These are phyloP conservation scores for Anethum foeniculum DNA, from an alignment of 140 eudicot species.

Conservation along the genomic window DNA sequence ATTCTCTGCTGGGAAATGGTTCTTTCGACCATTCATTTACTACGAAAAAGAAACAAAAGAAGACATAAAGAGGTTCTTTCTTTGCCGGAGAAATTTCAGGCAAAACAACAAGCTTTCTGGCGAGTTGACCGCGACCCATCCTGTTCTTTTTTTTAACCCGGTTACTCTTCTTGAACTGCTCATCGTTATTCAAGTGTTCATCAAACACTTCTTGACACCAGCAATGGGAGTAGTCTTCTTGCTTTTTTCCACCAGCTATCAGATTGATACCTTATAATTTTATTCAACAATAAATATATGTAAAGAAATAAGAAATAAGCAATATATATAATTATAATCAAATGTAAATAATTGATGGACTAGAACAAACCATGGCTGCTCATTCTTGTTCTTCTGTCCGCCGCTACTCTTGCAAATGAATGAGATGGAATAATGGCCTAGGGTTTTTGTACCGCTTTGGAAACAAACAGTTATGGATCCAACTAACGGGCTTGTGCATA, in stretches of 20 bases:
- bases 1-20: no score
- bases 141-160: slow-evolving; percentile 25
- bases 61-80: neutral
- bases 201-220: neutral
- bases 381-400: neutral
- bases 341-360: neutral
- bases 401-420: neutral
- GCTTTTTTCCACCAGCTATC: neutral
- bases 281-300: neutral
- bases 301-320: neutral
- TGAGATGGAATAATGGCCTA: neutral
- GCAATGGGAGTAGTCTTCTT: neutral
- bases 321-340: neutral
- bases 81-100: slow-evolving; percentile 15
- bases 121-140: slow-evolving; percentile 22
- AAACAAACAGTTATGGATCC: no score
- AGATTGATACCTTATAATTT: neutral
- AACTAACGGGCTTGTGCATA: no score
- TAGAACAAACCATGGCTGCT: neutral
- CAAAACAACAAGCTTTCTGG: neutral
- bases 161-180: slow-evolving; percentile 18
- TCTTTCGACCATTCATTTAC: no score
- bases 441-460: neutral
- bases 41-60: no score
- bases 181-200: slow-evolving; percentile 28